Conservation (phyloP, 768 basidiomycete species). For the Lyophyllum atratum region DNA sequence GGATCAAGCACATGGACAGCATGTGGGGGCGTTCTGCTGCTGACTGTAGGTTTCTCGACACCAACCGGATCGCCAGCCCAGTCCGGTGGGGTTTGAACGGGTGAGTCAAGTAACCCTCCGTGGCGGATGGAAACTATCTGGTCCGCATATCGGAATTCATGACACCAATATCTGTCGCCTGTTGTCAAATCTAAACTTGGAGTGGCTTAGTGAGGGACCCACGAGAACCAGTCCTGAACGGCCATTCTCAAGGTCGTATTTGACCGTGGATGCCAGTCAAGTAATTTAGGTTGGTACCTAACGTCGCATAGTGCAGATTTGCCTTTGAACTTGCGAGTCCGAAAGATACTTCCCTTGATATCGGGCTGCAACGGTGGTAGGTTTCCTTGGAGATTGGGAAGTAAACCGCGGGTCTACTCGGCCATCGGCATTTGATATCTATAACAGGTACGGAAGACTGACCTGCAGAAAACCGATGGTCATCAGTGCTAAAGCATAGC, state of each 20-base stretch:
- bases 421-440: not conserved
- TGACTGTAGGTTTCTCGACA: not conserved
- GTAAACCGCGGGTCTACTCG: conserved; percentile 38
- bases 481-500: conserved; percentile 64
- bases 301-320: conserved; percentile 27
- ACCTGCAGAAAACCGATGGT: conserved; percentile 63
- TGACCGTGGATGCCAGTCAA: conserved; percentile 12
- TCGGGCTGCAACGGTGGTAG: conserved; percentile 19
- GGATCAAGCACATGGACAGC: conserved; percentile 11
- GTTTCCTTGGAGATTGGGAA: conserved; percentile 56
- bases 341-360: conserved; percentile 26
- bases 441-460: not conserved
- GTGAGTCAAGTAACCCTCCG: not conserved
- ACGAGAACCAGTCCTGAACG: conserved; percentile 46
- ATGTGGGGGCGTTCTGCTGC: not conserved
- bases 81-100: not conserved
- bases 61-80: not conserved
- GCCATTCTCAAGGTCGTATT: conserved; percentile 18
- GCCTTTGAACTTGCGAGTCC: conserved; percentile 26
- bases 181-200: not conserved
- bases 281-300: conserved; percentile 21
- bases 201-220: conserved; percentile 16
- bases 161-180: conserved; percentile 45
- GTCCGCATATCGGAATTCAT: conserved; percentile 33
- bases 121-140: conserved; percentile 6